These are phyloP conservation scores for Ophiosphaerella narmari DNA, from an alignment of 2,329 filamentous ascomycete genomes.

Conservation along the genomic window DNA sequence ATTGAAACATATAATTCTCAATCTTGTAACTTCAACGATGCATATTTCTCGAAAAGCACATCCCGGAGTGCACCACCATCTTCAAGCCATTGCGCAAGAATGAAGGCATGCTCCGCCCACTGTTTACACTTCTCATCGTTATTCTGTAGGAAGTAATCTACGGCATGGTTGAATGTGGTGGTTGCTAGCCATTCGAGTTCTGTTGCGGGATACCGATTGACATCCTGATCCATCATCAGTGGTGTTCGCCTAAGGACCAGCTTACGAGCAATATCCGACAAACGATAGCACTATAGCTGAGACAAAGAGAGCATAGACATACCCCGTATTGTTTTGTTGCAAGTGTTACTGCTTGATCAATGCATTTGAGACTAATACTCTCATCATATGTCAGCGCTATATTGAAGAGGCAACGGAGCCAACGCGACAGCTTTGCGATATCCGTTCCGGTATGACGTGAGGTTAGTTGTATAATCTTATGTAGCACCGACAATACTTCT, in stretches of 20 bases:
- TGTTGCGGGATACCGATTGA: constrained; percentile 62
- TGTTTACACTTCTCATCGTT: constrained; percentile 60
- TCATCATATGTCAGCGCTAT: constrained; percentile 64
- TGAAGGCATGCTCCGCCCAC: constrained; percentile 69
- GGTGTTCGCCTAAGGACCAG: constrained; percentile 2
- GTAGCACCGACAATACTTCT: constrained; percentile 51
- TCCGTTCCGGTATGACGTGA: constrained; percentile 63
- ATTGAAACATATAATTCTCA: not conserved
- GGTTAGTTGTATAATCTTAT: constrained; percentile 72
- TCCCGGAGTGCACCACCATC: constrained; percentile 51
- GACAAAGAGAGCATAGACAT: constrained; percentile 13
- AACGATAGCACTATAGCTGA: constrained; percentile 1
- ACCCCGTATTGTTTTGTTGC: constrained; percentile 35
- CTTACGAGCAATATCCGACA: constrained; percentile 7
- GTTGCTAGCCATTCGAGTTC: constrained; percentile 80
- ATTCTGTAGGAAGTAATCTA: constrained; percentile 60
- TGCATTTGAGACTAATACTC: constrained; percentile 60
- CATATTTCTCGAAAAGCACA: constrained; percentile 51
- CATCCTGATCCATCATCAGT: constrained; percentile 42
- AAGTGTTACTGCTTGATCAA: constrained; percentile 63
- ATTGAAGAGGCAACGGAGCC: constrained; percentile 78
- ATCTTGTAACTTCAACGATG: not conserved
- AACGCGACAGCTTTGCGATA: constrained; percentile 68
- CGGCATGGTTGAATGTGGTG: constrained; percentile 64
- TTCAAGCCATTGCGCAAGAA: constrained; percentile 62